Conservation (phyloP, 768 basidiomycete species). For the Panaeolus papilionaceus region DNA sequence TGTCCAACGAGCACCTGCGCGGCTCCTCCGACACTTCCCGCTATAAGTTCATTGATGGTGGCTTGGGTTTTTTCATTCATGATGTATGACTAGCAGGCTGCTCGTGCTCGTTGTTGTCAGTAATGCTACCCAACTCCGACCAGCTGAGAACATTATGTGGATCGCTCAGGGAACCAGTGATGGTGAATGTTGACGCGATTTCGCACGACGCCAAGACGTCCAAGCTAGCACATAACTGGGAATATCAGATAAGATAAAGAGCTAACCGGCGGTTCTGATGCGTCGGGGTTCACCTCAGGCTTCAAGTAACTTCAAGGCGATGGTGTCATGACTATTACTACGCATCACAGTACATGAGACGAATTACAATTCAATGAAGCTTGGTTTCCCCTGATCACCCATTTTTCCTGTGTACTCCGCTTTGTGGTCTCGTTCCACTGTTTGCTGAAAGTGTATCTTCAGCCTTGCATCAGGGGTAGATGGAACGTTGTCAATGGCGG, state of each 20-base stretch:
- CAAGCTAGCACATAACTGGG: background rate
- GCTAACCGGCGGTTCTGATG: no score
- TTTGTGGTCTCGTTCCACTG: no score
- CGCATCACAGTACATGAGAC: no score
- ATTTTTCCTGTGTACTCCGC: no score
- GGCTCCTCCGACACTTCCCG: conserved; percentile 92
- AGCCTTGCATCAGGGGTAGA: no score
- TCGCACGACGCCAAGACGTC: conserved; percentile 6
- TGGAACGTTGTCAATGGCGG: no score
- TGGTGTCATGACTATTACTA: no score
- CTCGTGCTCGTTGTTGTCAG: background rate
- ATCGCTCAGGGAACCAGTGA: background rate
- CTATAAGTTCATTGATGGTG: conserved; percentile 82
- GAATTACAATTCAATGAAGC: no score
- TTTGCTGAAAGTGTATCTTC: no score
- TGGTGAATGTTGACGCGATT: conserved; percentile 14
- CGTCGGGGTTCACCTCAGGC: no score
- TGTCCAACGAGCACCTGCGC: conserved; percentile 96
- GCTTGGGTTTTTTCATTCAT: conserved; percentile 42
- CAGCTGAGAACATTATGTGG: background rate
- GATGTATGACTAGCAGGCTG: background rate
- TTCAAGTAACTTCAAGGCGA: no score
- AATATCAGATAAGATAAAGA: conserved; percentile 2
- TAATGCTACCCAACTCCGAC: background rate
- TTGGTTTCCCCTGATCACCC: no score